phyloP scores from a whole-genome alignment of 164 flowering plant genomes.

The Litsea cubeba region DNA sequence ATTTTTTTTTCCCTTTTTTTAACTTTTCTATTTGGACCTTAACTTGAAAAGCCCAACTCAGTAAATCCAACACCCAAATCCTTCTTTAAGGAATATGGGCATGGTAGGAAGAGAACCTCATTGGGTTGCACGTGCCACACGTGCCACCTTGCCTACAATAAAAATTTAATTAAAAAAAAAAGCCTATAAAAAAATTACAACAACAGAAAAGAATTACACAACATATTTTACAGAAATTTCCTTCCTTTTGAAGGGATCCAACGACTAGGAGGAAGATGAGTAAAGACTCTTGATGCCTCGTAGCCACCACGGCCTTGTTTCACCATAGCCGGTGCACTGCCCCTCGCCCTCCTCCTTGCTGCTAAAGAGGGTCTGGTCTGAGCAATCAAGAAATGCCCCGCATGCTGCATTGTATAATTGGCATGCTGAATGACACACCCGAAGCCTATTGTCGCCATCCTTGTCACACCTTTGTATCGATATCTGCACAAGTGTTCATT shows the following conservation, averaged over 20 bases:
- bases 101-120: slow-evolving; percentile 27
- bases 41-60: slow-evolving; percentile 41
- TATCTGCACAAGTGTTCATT: slow-evolving; percentile 44
- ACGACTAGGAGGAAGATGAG: slow-evolving; percentile 18
- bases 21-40: slow-evolving; percentile 38
- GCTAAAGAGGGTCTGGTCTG: slow-evolving; percentile 93
- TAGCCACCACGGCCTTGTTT: slow-evolving; percentile 55
- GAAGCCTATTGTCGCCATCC: slow-evolving; percentile 89
- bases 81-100: slow-evolving; percentile 28
- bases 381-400: slow-evolving; percentile 95
- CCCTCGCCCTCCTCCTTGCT: slow-evolving; percentile 68
- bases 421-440: slow-evolving; percentile 96
- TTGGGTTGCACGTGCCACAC: slow-evolving; percentile 13
- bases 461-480: slow-evolving; percentile 93
- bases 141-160: slow-evolving; percentile 28
- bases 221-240: slow-evolving; percentile 46
- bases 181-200: slow-evolving; percentile 38
- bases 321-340: slow-evolving; percentile 85
- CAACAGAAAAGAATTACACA: slow-evolving; percentile 16
- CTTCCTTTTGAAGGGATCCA: slow-evolving; percentile 7
- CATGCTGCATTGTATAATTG: slow-evolving; percentile 85
- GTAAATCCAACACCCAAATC: slow-evolving; percentile 28
- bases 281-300: slow-evolving; percentile 34
- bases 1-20: not conserved
- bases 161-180: not conserved